Base-by-base conservation (phyloP, 2,329 filamentous ascomycete species). In the Xylaria sp. region DNA sequence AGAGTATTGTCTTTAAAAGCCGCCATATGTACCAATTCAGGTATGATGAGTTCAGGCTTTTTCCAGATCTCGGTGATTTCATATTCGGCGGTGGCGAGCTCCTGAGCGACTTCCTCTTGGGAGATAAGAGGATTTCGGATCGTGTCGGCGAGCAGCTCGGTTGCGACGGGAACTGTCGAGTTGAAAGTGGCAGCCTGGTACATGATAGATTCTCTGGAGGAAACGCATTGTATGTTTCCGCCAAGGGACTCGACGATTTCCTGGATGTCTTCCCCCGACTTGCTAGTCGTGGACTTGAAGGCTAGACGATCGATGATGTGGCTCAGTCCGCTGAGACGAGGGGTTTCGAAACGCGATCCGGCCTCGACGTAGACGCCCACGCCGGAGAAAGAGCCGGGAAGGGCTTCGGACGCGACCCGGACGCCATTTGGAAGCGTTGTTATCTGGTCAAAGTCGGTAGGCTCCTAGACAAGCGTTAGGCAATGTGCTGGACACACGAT, bases 151-250 rank as follows among this genome's bases (percentile, higher is more conserved):
- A 99, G 85, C 17, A 99, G 79, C 29, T 84, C 92, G 23, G 96
- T 86, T 11, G 94, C 92, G 8, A 87, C 87, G 6, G 91, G 89
- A 8, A 99, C 93, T 17, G 92, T 90, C 25, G 89, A 90, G 81
- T 99, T 99, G 85, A 99, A 99, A 29, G 93, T 97, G 25, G 95
- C 95, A 1, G 93, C 92, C 78, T 99, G 95, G 81, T 99, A 99
- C 95, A 99, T 99, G 79, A 99, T 86, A 58, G 92, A 92, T 78
- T 99, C 95, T 67, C 95, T 85, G 1, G 93, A 96, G 1, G 93
- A 97, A 10, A 94, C 93, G 79, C 95, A 99, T 79, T 98, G 93
- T 62, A 99, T 94, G 75, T 97, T 97, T 31, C 95, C 95, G 35
- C 95, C 95, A 3, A 99, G 82, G 0, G 88, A 89, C 78, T 98